Base-by-base conservation (phyloP, 495 filamentous ascomycete genomes). In the Xylaria curta region DNA sequence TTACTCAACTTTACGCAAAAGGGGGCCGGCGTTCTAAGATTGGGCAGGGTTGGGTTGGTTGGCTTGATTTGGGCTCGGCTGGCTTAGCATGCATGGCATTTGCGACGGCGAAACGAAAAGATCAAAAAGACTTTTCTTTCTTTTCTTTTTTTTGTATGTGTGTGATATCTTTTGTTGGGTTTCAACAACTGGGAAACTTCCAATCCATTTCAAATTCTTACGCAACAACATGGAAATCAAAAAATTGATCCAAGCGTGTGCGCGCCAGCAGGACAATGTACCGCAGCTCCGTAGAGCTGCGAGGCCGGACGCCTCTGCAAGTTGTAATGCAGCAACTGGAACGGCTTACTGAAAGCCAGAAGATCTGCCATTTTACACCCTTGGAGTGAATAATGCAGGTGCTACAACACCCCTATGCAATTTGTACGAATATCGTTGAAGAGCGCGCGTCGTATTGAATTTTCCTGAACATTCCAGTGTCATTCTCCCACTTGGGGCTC, bases 1-100 rank as follows among this genome's bases (percentile, higher is more conserved):
- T 79, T 79, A 79, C 76, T 79, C 77, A 79, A 79, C 77, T 75
- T 78, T 54, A 68, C 77, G 77, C 77, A 79, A 79, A 79, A 63
- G 76, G 56, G 51, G 51, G 73, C 68, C 76, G 77, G 77, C 77
- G 76, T 79, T 79, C 70, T 68, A 68, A 31, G 70, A 72, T 68
- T 59, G 54, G 70, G 58, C 31, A 42, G 53, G 69, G 51, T 54
- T 33, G 7, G 59, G 42, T 36, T 47, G 67, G 40, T 36, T 47
- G 67, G 40, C 28, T 38, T 70, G 31, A 38, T 36, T 69, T 69
- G 46, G 33, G 56, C 21, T 60, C 42, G 69, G 49, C n/a, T 59
- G 61, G 61, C 40, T 65, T 58, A 65, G 70, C 70, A 72, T 72
- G 70, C 70, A 72, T 72, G 69, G 69, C 69, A 71, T 71, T 71